Conservation (phyloP, 1,284 basidiomycete species). For the Chalciporus sp. region DNA sequence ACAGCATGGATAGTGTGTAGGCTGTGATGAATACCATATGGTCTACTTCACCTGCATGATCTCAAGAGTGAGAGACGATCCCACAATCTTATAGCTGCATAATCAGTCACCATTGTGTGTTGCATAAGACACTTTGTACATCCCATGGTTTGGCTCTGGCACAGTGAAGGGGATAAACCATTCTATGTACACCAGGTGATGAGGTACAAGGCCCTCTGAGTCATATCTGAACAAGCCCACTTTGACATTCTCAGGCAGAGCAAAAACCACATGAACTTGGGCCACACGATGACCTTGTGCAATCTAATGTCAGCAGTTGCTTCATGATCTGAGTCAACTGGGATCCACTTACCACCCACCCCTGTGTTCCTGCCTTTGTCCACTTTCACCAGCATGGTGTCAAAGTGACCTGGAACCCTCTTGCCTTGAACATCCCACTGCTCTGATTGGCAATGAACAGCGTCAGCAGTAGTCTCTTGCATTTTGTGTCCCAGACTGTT, state of each 20-base stretch:
- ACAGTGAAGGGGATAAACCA: constrained; percentile 27
- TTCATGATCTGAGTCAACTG: not conserved
- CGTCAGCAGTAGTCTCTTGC: not conserved
- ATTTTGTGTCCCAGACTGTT: not conserved
- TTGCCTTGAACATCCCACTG: not conserved
- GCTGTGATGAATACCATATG: constrained; percentile 13
- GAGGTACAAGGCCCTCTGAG: not conserved
- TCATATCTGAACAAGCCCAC: not conserved
- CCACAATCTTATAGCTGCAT: too few species aligned
- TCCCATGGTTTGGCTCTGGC: not conserved
- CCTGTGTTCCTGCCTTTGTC: not conserved
- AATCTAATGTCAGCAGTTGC: not conserved
- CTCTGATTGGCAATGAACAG: not conserved
- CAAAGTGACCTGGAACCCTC: not conserved
- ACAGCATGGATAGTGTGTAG: too few species aligned
- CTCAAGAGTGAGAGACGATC: too few species aligned
- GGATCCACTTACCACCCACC: not conserved
- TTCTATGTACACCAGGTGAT: constrained; percentile 27
- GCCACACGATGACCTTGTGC: constrained; percentile 6
- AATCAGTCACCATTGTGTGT: too few species aligned
- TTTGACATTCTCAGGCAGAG: not conserved
- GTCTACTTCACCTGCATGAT: too few species aligned
- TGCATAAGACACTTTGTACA: not conserved
- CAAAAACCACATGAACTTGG: constrained; percentile 10
- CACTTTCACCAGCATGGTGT: not conserved